Conservation (phyloP, 2,329 filamentous ascomycete species). For the Fusarium sp. region DNA sequence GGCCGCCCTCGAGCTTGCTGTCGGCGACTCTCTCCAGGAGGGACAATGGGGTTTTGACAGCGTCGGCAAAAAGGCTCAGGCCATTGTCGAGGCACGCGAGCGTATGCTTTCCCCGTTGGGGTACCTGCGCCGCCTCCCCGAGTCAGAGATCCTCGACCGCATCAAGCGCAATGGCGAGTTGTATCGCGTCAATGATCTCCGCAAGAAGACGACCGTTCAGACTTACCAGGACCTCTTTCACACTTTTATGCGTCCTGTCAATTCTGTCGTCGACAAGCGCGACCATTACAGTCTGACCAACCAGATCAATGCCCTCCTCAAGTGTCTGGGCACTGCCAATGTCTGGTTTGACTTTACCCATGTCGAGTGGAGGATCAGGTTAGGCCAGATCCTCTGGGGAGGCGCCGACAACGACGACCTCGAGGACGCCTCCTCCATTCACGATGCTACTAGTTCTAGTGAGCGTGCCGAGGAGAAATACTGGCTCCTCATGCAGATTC, state of each 20-base stretch:
- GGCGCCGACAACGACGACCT: slow-evolving; percentile 59
- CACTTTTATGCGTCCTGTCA: slow-evolving; percentile 65
- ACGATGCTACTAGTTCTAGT: slow-evolving; percentile 56
- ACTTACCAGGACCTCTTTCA: slow-evolving; percentile 70
- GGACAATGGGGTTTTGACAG: slow-evolving; percentile 67
- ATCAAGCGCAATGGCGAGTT: slow-evolving; percentile 64
- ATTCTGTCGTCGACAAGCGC: slow-evolving; percentile 62
- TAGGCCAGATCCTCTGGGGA: slow-evolving; percentile 76
- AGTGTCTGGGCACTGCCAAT: slow-evolving; percentile 68
- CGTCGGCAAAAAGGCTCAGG: slow-evolving; percentile 61
- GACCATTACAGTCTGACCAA: slow-evolving; percentile 70
- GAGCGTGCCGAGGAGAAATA: slow-evolving; percentile 69
- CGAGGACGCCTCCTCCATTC: slow-evolving; percentile 61
- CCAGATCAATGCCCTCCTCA: slow-evolving; percentile 73
- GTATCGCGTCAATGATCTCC: slow-evolving; percentile 62
- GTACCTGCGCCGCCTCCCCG: slow-evolving; percentile 63
- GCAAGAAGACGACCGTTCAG: slow-evolving; percentile 61
- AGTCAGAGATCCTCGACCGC: slow-evolving; percentile 65
- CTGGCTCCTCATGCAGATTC: slow-evolving; percentile 71
- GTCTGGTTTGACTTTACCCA: slow-evolving; percentile 78
- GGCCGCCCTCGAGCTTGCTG: slow-evolving; percentile 70
- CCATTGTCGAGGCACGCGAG: slow-evolving; percentile 65
- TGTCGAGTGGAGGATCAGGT: slow-evolving; percentile 75
- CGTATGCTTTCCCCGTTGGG: slow-evolving; percentile 62
- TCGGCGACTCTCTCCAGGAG: slow-evolving; percentile 69